phyloP scores from a whole-genome alignment of 345 rosid species.

The Anastatica hierochuntica region DNA sequence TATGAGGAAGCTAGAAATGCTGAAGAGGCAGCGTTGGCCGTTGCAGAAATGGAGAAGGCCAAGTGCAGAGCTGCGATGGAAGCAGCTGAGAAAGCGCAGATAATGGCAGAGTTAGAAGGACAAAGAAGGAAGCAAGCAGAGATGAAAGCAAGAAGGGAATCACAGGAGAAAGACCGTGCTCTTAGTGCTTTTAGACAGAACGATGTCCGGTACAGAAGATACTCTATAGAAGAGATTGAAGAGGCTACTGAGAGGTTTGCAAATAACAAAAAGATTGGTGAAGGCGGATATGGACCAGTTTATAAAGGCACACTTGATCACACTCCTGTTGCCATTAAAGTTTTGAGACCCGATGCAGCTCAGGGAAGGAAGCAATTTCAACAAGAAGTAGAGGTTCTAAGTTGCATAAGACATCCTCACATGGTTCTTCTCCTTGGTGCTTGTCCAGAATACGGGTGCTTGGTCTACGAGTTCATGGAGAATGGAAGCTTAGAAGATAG shows the following conservation, averaged over 20 bases:
- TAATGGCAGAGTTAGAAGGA: conserved; percentile 59
- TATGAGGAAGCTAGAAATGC: conserved; percentile 57
- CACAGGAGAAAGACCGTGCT: conserved; percentile 57
- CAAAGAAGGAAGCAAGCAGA: no score
- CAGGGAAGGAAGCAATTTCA: conserved; percentile 79
- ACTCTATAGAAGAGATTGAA: conserved; percentile 5
- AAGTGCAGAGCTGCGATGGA: conserved; percentile 65
- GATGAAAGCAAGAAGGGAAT: no score
- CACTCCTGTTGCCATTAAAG: no score
- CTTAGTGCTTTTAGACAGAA: conserved; percentile 44
- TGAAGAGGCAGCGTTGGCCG: conserved; percentile 67
- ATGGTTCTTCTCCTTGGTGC: conserved; percentile 84
- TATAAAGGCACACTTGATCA: no score
- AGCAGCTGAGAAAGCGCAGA: conserved; percentile 70
- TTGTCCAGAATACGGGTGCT: no score
- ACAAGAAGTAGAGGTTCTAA: conserved; percentile 73
- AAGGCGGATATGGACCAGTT: no score
- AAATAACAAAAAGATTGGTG: neutral
- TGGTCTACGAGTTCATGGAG: conserved; percentile 72
- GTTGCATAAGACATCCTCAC: conserved; percentile 77
- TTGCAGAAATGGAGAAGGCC: conserved; percentile 74
- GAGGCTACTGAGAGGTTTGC: neutral
- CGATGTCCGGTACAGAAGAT: conserved; percentile 57
- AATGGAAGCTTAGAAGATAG: no score
- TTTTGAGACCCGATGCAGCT: no score